These are phyloP conservation scores for Pleurotus platypus DNA, from an alignment of 768 basidiomycete species.

Conservation along the genomic window DNA sequence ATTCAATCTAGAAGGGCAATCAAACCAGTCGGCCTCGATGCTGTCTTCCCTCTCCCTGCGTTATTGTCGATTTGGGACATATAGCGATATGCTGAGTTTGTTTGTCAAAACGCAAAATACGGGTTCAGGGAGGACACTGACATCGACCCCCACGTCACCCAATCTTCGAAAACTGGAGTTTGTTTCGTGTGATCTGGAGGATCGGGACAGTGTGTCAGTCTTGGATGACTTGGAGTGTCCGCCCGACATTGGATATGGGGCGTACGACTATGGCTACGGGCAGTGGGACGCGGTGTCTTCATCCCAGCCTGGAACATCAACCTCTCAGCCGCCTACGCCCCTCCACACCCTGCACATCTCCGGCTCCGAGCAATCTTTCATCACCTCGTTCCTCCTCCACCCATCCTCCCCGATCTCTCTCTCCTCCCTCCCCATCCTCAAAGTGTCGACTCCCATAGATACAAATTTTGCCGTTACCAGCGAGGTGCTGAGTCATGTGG, in stretches of 20 bases:
- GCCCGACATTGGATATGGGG: too few relatives aligned
- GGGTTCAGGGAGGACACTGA: background rate
- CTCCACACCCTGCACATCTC: background rate
- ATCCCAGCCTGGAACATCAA: background rate
- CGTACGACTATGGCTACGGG: too few relatives aligned
- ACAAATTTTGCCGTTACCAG: background rate
- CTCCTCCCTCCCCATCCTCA: background rate
- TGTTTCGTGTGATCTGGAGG: background rate
- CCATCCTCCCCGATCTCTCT: background rate
- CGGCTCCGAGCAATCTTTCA: background rate
- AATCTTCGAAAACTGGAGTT: background rate
- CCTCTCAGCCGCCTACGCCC: background rate
- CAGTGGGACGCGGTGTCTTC: too few relatives aligned
- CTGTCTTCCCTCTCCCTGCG: background rate
- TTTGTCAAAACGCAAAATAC: too few relatives aligned
- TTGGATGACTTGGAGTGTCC: too few relatives aligned
- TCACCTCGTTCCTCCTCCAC: background rate
- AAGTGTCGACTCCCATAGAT: background rate
- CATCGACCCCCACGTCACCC: background rate
- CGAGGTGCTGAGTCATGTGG: background rate
- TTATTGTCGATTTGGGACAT: background rate
- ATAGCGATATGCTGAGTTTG: background rate
- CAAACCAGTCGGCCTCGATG: too few relatives aligned
- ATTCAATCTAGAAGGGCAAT: too few relatives aligned
- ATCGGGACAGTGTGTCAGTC: background rate